A percentile compares a stretch with the other conserved stretches of the same genome.
Conservation (phyloP, 2,329 filamentous ascomycete species). For the Penicillium oxalicum region DNA sequence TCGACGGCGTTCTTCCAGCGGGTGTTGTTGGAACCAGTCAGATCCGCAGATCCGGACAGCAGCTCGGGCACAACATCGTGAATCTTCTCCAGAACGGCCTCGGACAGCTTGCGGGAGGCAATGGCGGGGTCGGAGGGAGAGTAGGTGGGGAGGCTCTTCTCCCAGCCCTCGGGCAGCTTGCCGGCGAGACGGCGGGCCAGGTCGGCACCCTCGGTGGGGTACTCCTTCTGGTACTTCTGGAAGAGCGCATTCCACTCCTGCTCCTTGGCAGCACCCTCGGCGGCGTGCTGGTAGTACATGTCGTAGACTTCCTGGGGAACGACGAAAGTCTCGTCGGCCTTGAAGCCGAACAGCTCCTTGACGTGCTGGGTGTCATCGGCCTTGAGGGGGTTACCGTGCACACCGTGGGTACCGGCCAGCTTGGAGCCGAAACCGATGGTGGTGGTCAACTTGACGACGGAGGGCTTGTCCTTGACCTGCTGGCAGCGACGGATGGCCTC, state of each 20-base stretch:
- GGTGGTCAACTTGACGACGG: constrained; percentile 92
- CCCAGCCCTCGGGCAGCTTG: constrained; percentile 91
- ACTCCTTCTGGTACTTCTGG: constrained; percentile 73
- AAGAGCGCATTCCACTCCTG: constrained; percentile 93
- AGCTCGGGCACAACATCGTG: constrained; percentile 80
- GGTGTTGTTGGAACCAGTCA: constrained; percentile 98
- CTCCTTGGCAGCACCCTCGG: constrained; percentile 82
- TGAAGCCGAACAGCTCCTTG: constrained; percentile 93
- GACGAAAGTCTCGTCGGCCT: constrained; percentile 86
- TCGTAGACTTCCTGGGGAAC: constrained; percentile 96
- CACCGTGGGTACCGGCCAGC: constrained; percentile 86
- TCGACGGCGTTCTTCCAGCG: constrained; percentile 95
- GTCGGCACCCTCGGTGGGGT: constrained; percentile 73
- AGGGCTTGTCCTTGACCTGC: constrained; percentile 90
- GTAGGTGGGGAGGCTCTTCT: constrained; percentile 88
- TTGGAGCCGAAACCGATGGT: constrained; percentile 95
- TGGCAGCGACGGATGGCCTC: constrained; percentile 78
- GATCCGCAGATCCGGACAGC: constrained; percentile 89
- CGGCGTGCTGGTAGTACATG: constrained; percentile 73
- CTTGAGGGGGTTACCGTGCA: constrained; percentile 95
- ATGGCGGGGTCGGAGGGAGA: constrained; percentile 76
- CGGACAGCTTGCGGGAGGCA: constrained; percentile 92
- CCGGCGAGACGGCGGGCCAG: constrained; percentile 72
- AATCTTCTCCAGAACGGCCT: constrained; percentile 85
- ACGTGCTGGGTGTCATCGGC: constrained; percentile 87